Base-by-base conservation (phyloP, 2,329 filamentous ascomycete species). In the Coleophoma eucalyptorum region DNA sequence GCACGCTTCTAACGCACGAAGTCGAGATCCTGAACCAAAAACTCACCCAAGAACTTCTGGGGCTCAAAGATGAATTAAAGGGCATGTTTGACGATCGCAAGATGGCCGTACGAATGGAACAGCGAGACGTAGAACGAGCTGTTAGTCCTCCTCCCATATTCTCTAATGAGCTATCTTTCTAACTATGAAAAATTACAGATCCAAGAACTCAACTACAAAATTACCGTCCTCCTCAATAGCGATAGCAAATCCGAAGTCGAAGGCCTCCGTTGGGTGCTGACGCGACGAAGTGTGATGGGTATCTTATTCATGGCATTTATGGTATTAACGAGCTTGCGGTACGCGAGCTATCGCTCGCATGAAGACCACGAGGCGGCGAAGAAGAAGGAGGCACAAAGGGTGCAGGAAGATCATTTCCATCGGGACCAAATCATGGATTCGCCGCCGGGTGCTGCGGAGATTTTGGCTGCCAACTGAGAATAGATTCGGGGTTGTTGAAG, bases 81-180 rank as follows among this genome's bases (percentile, higher is more conserved):
- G 93, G 90, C 51, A 87, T 97, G 79, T 97, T 97, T 67, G 93
- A 97, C 64, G 93, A 99, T 66, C 83, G 95, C 41, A 94, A 93
- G 67, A 96, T 97, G 89, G 82, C 84, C 2, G 91, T 96, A 2
- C 77, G 91, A 49, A 89, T 93, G 68, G 89, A 97, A 67, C 91
- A 97, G 70, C 86, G 91, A 65, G 78, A 79, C 6, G 87, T 89
- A 64, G 93, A 97, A 65, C 89, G 87, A 46, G 86, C 86, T 61
- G 86, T 90, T 72, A 50, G 79, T 74, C 26, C 26, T 8, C 26
- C 26, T 26, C 4, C 26, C 26, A 26, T 26, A 5, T 8, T 26
- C 26, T 26, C 26, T 8, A 26, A 26, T 8, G 10, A 26, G 26
- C 5, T 8, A 26, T 26, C 10, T 26, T 26, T 26, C 26, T 26